Percentiles rank a stretch among this genome's conserved stretches.
Evolutionary conservation across 768 basidiomycete species (phyloP).

Genomic region (Baorangia bicolor): DNA sequence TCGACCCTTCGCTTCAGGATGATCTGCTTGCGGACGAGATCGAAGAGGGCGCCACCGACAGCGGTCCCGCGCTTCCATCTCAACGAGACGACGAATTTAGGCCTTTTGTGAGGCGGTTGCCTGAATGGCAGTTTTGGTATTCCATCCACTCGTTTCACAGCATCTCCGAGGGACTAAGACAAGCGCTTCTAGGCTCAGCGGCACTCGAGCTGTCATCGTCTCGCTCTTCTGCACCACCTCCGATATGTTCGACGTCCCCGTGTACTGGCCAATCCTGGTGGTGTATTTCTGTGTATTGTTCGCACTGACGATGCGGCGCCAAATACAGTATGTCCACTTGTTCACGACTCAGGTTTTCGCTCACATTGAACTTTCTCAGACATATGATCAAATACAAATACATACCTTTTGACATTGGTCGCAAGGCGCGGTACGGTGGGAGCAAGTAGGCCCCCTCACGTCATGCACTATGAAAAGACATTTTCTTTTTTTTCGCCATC

Average conservation of each 20-base stretch:
- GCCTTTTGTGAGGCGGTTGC: conserved; percentile 92
- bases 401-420: conserved; percentile 92
- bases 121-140: conserved; percentile 96
- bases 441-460: conserved; percentile 37
- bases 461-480: conserved; percentile 3
- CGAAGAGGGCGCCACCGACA: conserved; percentile 82
- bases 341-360: not conserved
- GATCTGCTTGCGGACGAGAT: conserved; percentile 94
- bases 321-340: conserved; percentile 77
- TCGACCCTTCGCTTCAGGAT: conserved; percentile 93
- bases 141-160: conserved; percentile 9
- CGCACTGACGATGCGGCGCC: conserved; percentile 90
- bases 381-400: conserved; percentile 99
- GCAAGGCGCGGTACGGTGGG: conserved; percentile 84
- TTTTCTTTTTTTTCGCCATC: conserved; percentile 5
- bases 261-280: conserved; percentile 98
- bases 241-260: conserved; percentile 89
- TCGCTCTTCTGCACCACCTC: conserved; percentile 81
- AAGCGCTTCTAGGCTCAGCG: conserved; percentile 66
- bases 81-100: conserved; percentile 92
- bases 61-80: conserved; percentile 56
- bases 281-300: conserved; percentile 97
- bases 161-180: not conserved
- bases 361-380: conserved; percentile 40
- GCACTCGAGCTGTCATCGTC: conserved; percentile 85